A percentile compares a stretch with the other conserved stretches of the same genome.
phyloP scores from a whole-genome alignment of 805 yeast genomes.

The Wickerhamiella sorbophila region DNA sequence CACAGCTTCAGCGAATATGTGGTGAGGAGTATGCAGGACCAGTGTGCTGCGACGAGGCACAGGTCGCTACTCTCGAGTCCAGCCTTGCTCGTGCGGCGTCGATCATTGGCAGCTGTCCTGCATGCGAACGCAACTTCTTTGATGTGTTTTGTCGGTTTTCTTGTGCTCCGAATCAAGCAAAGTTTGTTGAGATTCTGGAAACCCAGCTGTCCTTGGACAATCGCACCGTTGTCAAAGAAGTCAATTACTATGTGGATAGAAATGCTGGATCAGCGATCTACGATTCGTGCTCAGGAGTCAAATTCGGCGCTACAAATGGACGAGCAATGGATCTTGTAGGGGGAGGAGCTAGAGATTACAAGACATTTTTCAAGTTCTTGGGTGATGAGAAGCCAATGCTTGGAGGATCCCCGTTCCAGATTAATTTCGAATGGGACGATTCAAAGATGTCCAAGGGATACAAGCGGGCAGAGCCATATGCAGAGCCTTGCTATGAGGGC shows the following conservation, averaged over 20 bases:
- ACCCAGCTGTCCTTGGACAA: constrained; percentile 37
- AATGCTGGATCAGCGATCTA: constrained; percentile 49
- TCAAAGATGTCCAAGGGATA: constrained; percentile 19
- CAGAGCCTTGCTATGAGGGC: constrained; percentile 43
- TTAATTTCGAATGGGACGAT: constrained; percentile 48
- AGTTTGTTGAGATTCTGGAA: constrained; percentile 52
- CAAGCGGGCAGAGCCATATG: constrained; percentile 9
- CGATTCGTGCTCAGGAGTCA: constrained; percentile 77
- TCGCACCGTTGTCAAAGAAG: constrained; percentile 50
- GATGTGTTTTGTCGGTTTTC: constrained; percentile 75
- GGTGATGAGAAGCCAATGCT: constrained; percentile 90
- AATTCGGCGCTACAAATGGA: constrained; percentile 89
- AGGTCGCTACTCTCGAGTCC: constrained; percentile 36
- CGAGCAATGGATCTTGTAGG: constrained; percentile 94
- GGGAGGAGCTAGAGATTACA: constrained; percentile 79
- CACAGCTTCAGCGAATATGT: constrained; percentile 37
- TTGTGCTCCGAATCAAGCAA: constrained; percentile 73
- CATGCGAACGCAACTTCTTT: constrained; percentile 74
- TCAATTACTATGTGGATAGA: constrained; percentile 47
- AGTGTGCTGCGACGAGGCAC: constrained; percentile 61
- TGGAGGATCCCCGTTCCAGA: constrained; percentile 95
- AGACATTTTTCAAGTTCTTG: constrained; percentile 65
- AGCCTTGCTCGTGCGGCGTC: constrained; percentile 65
- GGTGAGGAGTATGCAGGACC: constrained; percentile 50
- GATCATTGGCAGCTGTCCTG: constrained; percentile 81